A percentile compares a stretch with the other conserved stretches of the same genome.
phyloP scores from a whole-genome alignment of 164 flowering plant genomes.

The Cinnamomum micranthum region DNA sequence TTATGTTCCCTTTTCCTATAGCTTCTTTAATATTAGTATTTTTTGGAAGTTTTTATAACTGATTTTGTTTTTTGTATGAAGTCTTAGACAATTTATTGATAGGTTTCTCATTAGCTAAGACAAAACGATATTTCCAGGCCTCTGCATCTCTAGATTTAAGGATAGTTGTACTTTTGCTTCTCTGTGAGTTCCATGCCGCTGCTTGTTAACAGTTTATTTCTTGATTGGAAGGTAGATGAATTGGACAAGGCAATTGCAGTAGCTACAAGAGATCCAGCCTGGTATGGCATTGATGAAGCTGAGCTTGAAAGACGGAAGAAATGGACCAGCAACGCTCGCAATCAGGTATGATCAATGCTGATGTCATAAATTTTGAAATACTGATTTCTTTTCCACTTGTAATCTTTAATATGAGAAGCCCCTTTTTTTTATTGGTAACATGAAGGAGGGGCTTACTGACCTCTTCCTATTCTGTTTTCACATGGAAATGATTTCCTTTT shows the following conservation, averaged over 20 bases:
- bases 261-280: conserved; percentile 76
- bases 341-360: conserved; percentile 43
- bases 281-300: conserved; percentile 62
- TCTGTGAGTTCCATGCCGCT: background rate
- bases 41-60: background rate
- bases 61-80: too few relatives aligned
- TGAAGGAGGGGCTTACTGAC: too few relatives aligned
- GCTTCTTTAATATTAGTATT: background rate
- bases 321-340: conserved; percentile 75
- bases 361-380: background rate
- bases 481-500: too few relatives aligned
- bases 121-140: background rate
- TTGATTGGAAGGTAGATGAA: conserved; percentile 83
- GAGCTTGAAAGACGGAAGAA: conserved; percentile 77
- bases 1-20: background rate
- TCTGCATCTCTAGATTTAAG: background rate
- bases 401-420: background rate
- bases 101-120: background rate
- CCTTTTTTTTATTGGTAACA: too few relatives aligned
- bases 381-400: background rate
- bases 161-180: background rate
- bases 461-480: too few relatives aligned
- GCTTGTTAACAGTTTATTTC: conserved; percentile 6
- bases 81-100: background rate
- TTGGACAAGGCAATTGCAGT: conserved; percentile 78